These are phyloP conservation scores for Fomitopsis pulvina DNA, from an alignment of 768 basidiomycete species.

Conservation along the genomic window DNA sequence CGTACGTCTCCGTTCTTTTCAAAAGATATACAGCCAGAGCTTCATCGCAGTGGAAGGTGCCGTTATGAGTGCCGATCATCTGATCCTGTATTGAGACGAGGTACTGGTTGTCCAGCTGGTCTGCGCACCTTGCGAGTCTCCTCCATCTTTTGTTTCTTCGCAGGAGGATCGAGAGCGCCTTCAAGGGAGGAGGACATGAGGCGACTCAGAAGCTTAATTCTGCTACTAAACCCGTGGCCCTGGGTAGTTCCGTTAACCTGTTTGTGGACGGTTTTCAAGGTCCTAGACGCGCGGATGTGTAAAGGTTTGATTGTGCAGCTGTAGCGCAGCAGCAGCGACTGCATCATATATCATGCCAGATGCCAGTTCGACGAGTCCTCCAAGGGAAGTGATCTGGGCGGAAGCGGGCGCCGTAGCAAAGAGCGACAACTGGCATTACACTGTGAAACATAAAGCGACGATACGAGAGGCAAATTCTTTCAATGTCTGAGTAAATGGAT, in stretches of 20 bases:
- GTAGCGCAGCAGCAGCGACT: neutral
- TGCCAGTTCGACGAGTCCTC: too few relatives aligned
- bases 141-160: constrained; percentile 40
- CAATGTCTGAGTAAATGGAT: neutral
- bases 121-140: constrained; percentile 26
- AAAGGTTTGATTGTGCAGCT: neutral
- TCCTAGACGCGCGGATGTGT: neutral
- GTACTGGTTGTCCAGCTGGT: neutral
- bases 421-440: neutral
- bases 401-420: neutral
- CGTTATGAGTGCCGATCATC: constrained; percentile 92
- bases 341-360: too few relatives aligned
- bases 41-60: constrained; percentile 97
- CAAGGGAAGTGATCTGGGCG: neutral
- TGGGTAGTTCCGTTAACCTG: neutral
- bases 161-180: constrained; percentile 18
- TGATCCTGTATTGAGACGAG: constrained; percentile 20
- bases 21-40: constrained; percentile 90
- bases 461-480: neutral
- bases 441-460: neutral
- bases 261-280: neutral
- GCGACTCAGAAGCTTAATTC: neutral
- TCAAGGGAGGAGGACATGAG: constrained; percentile 11
- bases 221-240: neutral
- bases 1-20: constrained; percentile 68